Evolutionary conservation across 208 protist species (phyloP), one percentile per base, ranked within the genome.

Genomic region (Trypanosoma congolense): DNA sequence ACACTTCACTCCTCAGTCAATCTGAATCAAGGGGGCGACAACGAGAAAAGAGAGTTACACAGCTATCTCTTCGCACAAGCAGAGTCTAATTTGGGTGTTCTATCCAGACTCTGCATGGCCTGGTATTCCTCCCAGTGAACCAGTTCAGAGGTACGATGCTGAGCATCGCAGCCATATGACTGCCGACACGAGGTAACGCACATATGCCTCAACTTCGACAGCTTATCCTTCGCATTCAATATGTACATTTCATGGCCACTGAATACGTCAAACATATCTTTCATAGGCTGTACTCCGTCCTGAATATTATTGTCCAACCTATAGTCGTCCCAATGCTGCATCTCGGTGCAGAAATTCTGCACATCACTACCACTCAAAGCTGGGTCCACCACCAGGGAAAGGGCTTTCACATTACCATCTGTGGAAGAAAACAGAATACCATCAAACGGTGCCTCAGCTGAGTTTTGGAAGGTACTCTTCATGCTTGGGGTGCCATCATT

Each of bases 71-170:
- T n/a, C n/a, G n/a, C n/a, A n/a, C n/a, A n/a, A n/a, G 57, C 22
- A 14, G 4, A 16, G 19, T 40, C 46, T 46, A 60, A 49, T 22
- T 24, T 56, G 41, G 61, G 61, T 42, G 56, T 43, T 46, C 42
- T 46, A n/a, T 31, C 19, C 31, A 77, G 59, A 21, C 61, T 59
- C n/a, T 56, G 53, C 21, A 22, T 47, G 18, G n/a, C 40, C 28
- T 75, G 71, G 52, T 59, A 73, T 38, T 91, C 80, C 46, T 87
- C 80, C 77, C 80, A 91, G 67, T 87, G 83, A 51, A 76, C 24
- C 83, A 91, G 87, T 59, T 91, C 83, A 3, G 70, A 48, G 46
- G 66, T 77, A 16, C 78, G 72, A 41, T 48, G 56, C 35, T 85
- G 79, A 19, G 33, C 12, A 33, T 46, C 54, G 21, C 50, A 51